Evolutionary conservation across 495 filamentous ascomycete species (phyloP), one percentile per base, ranked within the genome.

Genomic region (Arthonia radiata): DNA sequence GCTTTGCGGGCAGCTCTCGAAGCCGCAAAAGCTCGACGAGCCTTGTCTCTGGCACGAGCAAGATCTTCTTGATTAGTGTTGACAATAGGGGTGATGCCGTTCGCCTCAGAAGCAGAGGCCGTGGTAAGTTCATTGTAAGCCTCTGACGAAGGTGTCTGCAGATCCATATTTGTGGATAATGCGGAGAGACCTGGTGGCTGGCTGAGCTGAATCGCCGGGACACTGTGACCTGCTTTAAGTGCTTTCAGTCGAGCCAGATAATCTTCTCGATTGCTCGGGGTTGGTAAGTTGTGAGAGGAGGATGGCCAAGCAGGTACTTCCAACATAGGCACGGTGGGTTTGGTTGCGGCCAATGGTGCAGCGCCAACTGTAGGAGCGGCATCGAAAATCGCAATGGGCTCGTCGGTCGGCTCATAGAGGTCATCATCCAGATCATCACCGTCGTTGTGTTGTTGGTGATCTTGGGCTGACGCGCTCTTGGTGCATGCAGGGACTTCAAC

Each of bases 221-320:
- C n/a, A n/a, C n/a, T n/a, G n/a, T 53, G 55, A 13, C 41, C 38
- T 13, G 39, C 49, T 38, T 52, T 62, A 22, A 54, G 69, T 21
- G 76, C 73, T 26, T 76, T 54, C 40, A 78, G 64, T 23, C 65
- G 59, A 11, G 74, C 72, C 37, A 77, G 76, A 22, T 75, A 59
- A 33, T 79, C 72, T 35, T 79, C 79, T 16, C 75, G 59, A 36
- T 77, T 71, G 37, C 78, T 52, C 5, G 63, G 56, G n/a, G n/a
- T n/a, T n/a, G n/a, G n/a, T n/a, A n/a, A n/a, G n/a, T n/a, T n/a
- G n/a, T n/a, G n/a, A n/a, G n/a, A n/a, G n/a, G n/a, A n/a, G n/a
- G n/a, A n/a, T n/a, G n/a, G n/a, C n/a, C n/a, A n/a, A n/a, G n/a
- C n/a, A n/a, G n/a, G n/a, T n/a, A n/a, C n/a, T n/a, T n/a, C n/a